These are phyloP conservation scores for Termitomyces sp. DNA, from an alignment of 768 basidiomycete genomes.

Conservation along the genomic window DNA sequence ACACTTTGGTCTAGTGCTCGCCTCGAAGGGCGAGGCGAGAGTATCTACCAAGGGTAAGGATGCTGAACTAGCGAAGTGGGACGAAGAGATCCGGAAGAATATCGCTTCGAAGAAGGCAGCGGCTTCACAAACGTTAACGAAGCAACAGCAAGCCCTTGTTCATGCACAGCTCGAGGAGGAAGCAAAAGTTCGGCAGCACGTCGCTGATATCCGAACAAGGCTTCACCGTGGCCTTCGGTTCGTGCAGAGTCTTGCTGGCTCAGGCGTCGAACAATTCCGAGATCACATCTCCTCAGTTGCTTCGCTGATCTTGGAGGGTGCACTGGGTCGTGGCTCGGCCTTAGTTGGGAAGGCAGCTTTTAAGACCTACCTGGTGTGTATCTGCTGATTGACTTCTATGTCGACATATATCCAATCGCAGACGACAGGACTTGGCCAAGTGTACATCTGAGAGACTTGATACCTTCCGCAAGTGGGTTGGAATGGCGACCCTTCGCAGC, in stretches of 20 bases:
- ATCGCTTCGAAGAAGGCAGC: constrained; percentile 76
- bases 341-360: constrained; percentile 64
- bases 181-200: constrained; percentile 52
- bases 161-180: constrained; percentile 83
- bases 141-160: constrained; percentile 81
- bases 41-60: constrained; percentile 73
- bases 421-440: constrained; percentile 53
- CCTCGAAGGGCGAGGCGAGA: constrained; percentile 47
- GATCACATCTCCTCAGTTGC: constrained; percentile 53
- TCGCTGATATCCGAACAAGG: constrained; percentile 44
- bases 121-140: constrained; percentile 52
- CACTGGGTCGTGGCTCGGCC: constrained; percentile 49
- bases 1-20: constrained; percentile 42
- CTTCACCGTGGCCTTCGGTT: constrained; percentile 66
- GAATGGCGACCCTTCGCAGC: constrained; percentile 78
- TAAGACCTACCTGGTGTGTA: constrained; percentile 71
- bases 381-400: neutral
- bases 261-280: constrained; percentile 45
- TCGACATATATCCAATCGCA: neutral
- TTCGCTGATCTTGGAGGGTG: constrained; percentile 57
- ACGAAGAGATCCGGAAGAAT: constrained; percentile 84
- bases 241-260: constrained; percentile 55
- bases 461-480: constrained; percentile 63
- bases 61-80: constrained; percentile 90
- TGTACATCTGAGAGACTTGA: constrained; percentile 74